A percentile compares a stretch with the other conserved stretches of the same genome.
Evolutionary conservation across 169 alveolate species (phyloP).

Genomic region (Plasmodium cynomolgi): DNA sequence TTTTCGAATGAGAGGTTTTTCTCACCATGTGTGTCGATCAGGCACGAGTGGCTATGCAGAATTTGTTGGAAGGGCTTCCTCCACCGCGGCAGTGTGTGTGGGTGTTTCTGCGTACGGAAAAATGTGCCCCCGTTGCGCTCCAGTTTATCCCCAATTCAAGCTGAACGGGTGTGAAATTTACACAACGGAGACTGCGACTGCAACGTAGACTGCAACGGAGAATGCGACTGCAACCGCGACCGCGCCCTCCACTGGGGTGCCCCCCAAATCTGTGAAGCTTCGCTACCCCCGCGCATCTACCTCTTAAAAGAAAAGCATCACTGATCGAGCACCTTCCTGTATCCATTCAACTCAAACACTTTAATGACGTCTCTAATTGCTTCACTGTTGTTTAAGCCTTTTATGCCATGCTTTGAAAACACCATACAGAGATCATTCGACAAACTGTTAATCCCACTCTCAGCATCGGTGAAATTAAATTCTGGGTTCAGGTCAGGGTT

Average conservation of each 20-base stretch:
- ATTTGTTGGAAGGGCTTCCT: not conserved
- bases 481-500: slow-evolving; percentile 82
- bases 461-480: slow-evolving; percentile 31
- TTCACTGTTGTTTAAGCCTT: slow-evolving; percentile 31
- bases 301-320: not conserved
- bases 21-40: not conserved
- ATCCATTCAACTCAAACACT: slow-evolving; percentile 71
- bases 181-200: too few species aligned
- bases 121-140: not conserved
- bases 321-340: slow-evolving; percentile 42
- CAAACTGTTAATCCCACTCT: slow-evolving; percentile 33
- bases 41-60: not conserved
- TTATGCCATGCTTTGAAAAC: slow-evolving; percentile 70
- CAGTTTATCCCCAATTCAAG: not conserved
- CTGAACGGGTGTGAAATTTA: not conserved
- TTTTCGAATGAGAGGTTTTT: not conserved
- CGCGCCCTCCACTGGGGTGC: not conserved
- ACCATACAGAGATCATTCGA: slow-evolving; percentile 61
- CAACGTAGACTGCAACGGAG: too few species aligned
- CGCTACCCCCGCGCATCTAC: not conserved
- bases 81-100: not conserved
- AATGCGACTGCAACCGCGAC: too few species aligned
- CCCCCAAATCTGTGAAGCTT: not conserved
- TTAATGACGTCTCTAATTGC: slow-evolving; percentile 42
- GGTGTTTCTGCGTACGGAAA: not conserved